Evolutionary conservation across 2,329 filamentous ascomycete species (phyloP), one percentile per base, ranked within the genome.

Genomic region (Arthrobotrys pseudoclavata): DNA sequence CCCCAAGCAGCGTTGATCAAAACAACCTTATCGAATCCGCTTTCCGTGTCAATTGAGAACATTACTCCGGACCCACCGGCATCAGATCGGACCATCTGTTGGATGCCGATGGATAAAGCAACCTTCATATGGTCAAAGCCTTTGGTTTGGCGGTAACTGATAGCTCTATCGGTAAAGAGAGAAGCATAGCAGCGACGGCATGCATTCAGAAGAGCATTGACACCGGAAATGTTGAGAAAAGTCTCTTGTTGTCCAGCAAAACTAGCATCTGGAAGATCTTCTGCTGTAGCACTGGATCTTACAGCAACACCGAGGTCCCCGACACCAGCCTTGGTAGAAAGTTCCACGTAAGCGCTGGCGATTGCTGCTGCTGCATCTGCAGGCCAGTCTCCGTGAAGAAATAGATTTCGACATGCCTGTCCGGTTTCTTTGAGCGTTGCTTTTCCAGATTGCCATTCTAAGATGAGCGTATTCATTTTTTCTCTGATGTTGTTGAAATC

Each of bases 41-140:
- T 84, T 70, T 84, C 83, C 1, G 84, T 84, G 70, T 85, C 83
- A 24, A 84, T 83, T 37, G 83, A 83, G 79, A 85, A 85, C 83
- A 85, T 84, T 53, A 84, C 83, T 18, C 84, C 84, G 6, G 83
- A 83, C 9, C 83, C 83, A 4, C 82, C 76, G 12, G 75, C 24
- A 68, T 84, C 83, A 9, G 84, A 84, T 29, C 83, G 82, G 9
- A 82, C 81, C 82, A 82, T 53, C 13, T 69, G 78, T 67, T 83
- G 82, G 13, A 83, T 69, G 0, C 82, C 82, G 24, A 83, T 79
- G 1, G 82, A 83, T 1, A 83, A 79, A 0, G 82, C 82, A 12
- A 82, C 76, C 13, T 70, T 80, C 37, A 71, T 80, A 61, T 83
- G 81, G 18, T 82, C 79, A 62, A 82, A 83, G 0, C 81, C 80